phyloP scores from a whole-genome alignment of 169 alveolate genomes.

The Blepharisma undulans region DNA sequence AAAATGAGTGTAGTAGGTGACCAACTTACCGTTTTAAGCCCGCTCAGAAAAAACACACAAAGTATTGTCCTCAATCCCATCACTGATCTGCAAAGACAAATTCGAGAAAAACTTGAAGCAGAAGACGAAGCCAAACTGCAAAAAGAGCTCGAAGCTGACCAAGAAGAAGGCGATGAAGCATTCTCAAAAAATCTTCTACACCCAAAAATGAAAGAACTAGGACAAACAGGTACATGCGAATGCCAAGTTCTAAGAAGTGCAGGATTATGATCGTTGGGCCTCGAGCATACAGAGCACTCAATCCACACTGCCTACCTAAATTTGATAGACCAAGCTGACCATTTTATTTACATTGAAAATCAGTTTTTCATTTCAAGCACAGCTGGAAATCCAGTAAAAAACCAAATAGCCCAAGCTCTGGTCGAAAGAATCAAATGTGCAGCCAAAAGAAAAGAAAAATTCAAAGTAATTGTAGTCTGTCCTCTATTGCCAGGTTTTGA shows the following conservation, averaged over 20 bases:
- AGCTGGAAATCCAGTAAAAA: constrained; percentile 46
- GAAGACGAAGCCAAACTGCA: constrained; percentile 14
- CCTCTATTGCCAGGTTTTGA: constrained; percentile 39
- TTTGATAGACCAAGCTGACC: constrained; percentile 56
- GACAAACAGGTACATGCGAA: constrained; percentile 34
- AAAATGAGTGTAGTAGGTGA: neutral
- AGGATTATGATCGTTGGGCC: constrained; percentile 78
- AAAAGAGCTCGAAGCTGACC: neutral
- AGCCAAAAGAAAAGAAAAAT: neutral
- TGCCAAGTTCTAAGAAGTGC: constrained; percentile 73
- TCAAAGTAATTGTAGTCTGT: constrained; percentile 29
- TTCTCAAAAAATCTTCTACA: constrained; percentile 6
- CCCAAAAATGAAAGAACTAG: constrained; percentile 26
- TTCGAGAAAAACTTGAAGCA: constrained; percentile 8
- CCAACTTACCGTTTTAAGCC: neutral
- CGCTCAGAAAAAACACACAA: neutral
- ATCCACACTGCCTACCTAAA: constrained; percentile 75
- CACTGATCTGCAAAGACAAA: neutral
- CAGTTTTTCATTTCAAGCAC: constrained; percentile 49
- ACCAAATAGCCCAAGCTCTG: constrained; percentile 40
- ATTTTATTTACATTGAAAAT: constrained; percentile 55
- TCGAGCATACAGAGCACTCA: constrained; percentile 70
- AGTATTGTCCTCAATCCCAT: neutral
- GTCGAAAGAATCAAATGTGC: constrained; percentile 36
- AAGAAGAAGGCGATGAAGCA: constrained; percentile 20